Base-by-base conservation (phyloP, 495 filamentous ascomycete genomes). In the Neurospora sp. region DNA sequence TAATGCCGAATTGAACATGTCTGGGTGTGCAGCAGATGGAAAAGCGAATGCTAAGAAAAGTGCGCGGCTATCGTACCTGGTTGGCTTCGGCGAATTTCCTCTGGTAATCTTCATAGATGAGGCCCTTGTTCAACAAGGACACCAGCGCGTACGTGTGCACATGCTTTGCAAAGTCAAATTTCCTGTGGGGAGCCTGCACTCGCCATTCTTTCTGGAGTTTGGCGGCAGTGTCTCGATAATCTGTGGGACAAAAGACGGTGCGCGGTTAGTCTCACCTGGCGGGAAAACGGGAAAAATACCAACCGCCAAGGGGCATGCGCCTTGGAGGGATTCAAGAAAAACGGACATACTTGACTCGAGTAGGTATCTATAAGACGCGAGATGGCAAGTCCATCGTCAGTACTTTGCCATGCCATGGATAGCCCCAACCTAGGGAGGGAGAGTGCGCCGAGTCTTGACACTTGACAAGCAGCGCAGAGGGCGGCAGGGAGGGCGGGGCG, bases 121-220 rank as follows among this genome's bases (percentile, higher is more conserved):
- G 84, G 73, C 92, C 92, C 83, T 92, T 92, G 79, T 94, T 92
- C 73, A 95, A 83, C 72, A 94, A 82, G 72, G 87, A 86, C 38
- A 94, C 90, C 78, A 95, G 83, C 70, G 92, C 90, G 84, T 93
- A 91, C 69, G 86, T 88, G 79, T 89, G 88, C 80, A 94, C 91
- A 82, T 92, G 88, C 70, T 85, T 88, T 81, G 92, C 91, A 82
- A 93, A 94, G 53, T 90, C 88, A 73, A 95, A 87, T 48, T 87
- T 78, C 81, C 83, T 87, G 78, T 94, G 89, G 71, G 92, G 92
- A 79, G 91, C 87, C 75, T 84, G 83, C 79, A 91, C 85, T 77
- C 87, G 81, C 92, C 92, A 95, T 82, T 92, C 91, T 81, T 92
- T 91, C 83, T 94, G 92, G 74, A 95, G 86, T 82, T 89, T 91